A percentile compares a stretch with the other conserved stretches of the same genome.
These are phyloP conservation scores for Iris macrosiphon DNA, from an alignment of 106 monocot genomes.

Conservation along the genomic window DNA sequence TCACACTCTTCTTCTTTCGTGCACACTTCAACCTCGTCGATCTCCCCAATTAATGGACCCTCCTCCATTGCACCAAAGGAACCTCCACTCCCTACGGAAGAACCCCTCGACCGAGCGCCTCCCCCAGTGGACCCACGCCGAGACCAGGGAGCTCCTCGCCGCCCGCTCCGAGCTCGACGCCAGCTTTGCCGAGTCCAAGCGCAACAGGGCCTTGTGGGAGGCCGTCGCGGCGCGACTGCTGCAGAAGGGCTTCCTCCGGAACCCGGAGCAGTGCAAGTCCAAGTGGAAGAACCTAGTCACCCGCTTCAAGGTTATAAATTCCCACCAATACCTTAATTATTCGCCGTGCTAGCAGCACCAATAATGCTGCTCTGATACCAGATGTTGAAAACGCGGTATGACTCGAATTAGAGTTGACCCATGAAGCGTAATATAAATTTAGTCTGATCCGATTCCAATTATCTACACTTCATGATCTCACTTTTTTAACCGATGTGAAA, in stretches of 20 bases:
- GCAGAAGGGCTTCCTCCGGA: conserved; percentile 43
- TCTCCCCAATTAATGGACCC: neutral
- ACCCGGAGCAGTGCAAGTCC: conserved; percentile 91
- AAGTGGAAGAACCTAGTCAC: conserved; percentile 98
- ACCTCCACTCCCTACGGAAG: neutral
- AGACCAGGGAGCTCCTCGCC: conserved; percentile 57
- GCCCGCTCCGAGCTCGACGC: conserved; percentile 53
- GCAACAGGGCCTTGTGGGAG: conserved; percentile 72
- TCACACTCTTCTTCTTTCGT: neutral
- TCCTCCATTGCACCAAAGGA: neutral
- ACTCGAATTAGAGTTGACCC: too few relatives aligned
- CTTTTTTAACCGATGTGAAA: neutral
- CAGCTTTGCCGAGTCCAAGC: conserved; percentile 57
- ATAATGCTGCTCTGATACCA: neutral
- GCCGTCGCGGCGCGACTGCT: conserved; percentile 41
- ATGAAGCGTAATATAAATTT: too few relatives aligned
- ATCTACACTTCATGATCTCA: neutral
- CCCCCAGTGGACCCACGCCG: conserved; percentile 57
- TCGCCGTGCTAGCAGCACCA: too few relatives aligned
- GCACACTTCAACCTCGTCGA: conserved; percentile 1
- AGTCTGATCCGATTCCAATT: too few relatives aligned
- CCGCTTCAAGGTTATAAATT: conserved; percentile 53
- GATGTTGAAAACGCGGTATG: neutral
- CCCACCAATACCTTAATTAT: too few relatives aligned
- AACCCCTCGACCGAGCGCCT: conserved; percentile 16